Conservation (phyloP, 164 flowering plant genomes). For the Dillenia suffruticosa region DNA sequence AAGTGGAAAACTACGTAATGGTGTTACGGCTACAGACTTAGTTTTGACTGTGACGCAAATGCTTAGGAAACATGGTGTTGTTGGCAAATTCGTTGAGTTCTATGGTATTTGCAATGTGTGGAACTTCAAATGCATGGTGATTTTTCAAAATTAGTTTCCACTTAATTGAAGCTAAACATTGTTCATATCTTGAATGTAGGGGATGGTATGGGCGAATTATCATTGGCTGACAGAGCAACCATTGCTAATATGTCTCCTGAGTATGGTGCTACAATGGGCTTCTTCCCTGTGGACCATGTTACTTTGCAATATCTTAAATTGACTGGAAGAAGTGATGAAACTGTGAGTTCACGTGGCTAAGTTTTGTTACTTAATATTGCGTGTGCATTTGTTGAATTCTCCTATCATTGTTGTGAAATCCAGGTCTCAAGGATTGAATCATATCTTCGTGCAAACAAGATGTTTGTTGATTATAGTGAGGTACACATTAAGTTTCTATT, state of each 20-base stretch:
- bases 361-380: too few species aligned
- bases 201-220: conserved; percentile 72
- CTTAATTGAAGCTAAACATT: not conserved
- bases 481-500: conserved; percentile 18
- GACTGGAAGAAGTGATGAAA: conserved; percentile 94
- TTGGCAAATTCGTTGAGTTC: conserved; percentile 94
- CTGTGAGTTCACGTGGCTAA: conserved; percentile 39
- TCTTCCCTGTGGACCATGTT: conserved; percentile 95
- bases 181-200: conserved; percentile 37
- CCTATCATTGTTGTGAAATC: not conserved
- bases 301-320: conserved; percentile 83
- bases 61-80: conserved; percentile 92
- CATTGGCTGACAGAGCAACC: conserved; percentile 93
- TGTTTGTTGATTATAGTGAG: conserved; percentile 89
- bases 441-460: conserved; percentile 77
- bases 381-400: not conserved
- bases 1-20: conserved; percentile 64
- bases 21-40: conserved; percentile 94
- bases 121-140: too few species aligned
- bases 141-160: not conserved
- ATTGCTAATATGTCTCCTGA: conserved; percentile 98
- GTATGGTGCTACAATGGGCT: conserved; percentile 99
- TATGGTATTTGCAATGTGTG: conserved; percentile 47
- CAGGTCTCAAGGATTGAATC: conserved; percentile 86
- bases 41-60: conserved; percentile 95